These are phyloP conservation scores for Ogataea methanolica DNA, from an alignment of 805 yeast genomes.

Conservation along the genomic window DNA sequence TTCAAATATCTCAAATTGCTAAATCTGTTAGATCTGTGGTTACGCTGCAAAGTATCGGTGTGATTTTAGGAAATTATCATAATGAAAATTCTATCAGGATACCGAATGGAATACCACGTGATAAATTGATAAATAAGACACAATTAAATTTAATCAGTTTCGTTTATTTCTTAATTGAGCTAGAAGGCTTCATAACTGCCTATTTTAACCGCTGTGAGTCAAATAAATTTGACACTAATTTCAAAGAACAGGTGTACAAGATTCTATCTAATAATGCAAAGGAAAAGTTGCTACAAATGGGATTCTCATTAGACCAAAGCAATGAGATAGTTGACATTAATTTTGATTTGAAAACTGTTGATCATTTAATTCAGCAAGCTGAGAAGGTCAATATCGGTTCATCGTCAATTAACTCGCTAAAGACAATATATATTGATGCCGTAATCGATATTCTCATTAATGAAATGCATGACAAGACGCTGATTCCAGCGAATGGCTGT, in stretches of 20 bases:
- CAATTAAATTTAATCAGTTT: constrained; percentile 11
- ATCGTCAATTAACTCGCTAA: constrained; percentile 11
- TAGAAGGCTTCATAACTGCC: constrained; percentile 8
- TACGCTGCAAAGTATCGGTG: constrained; percentile 13
- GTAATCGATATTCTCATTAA: constrained; percentile 8
- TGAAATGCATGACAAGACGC: constrained; percentile 6
- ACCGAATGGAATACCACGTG: constrained; percentile 1
- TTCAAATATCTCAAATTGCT: constrained; percentile 11
- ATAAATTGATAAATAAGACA: constrained; percentile 1
- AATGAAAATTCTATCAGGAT: constrained; percentile 2
- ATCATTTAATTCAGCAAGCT: constrained; percentile 16
- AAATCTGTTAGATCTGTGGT: constrained; percentile 8
- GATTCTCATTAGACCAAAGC: neutral
- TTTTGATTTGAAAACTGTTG: constrained; percentile 11
- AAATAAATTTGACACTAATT: constrained; percentile 8
- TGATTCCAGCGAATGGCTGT: neutral
- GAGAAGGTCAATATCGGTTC: constrained; percentile 16
- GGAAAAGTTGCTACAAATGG: neutral
- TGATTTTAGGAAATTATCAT: constrained; percentile 16
- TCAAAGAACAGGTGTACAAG: constrained; percentile 16
- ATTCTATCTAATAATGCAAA: constrained; percentile 7
- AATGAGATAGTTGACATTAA: constrained; percentile 12
- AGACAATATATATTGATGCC: constrained; percentile 15
- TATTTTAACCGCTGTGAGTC: constrained; percentile 12
- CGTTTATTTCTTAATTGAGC: constrained; percentile 4